phyloP scores from a whole-genome alignment of 2,329 filamentous ascomycete genomes.

The Cercospora brassicicola region DNA sequence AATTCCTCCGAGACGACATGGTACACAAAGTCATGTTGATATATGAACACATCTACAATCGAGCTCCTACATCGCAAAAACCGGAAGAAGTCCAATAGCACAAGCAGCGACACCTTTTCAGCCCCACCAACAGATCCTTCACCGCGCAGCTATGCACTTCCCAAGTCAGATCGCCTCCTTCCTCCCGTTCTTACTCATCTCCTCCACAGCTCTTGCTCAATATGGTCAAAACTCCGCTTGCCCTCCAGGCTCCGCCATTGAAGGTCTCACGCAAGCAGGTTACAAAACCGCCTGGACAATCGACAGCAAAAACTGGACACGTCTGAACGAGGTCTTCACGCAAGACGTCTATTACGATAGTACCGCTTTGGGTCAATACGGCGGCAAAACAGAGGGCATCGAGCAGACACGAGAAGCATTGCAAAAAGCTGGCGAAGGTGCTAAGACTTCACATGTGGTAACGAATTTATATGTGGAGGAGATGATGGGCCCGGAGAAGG shows the following conservation, averaged over 20 bases:
- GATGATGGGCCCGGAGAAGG: constrained; percentile 13
- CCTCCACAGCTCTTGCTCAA: neutral
- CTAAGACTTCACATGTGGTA: constrained; percentile 17
- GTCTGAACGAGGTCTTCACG: constrained; percentile 17
- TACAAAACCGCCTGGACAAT: constrained; percentile 20
- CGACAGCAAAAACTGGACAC: constrained; percentile 23
- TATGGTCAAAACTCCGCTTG: constrained; percentile 10
- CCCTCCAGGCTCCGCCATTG: constrained; percentile 7
- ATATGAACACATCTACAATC: neutral
- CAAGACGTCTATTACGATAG: constrained; percentile 21
- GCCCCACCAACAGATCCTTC: neutral
- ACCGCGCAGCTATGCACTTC: neutral
- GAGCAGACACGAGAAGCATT: constrained; percentile 13
- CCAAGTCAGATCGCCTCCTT: neutral
- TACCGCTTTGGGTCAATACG: constrained; percentile 13
- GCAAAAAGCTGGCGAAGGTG: constrained; percentile 6
- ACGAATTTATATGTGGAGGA: constrained; percentile 22
- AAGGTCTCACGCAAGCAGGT: constrained; percentile 24
- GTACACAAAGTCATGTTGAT: too few species aligned
- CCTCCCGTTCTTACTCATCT: neutral
- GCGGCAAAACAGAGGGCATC: constrained; percentile 18
- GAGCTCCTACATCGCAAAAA: neutral
- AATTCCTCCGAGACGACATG: neutral
- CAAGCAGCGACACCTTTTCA: neutral
- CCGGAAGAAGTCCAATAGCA: neutral